Percentiles rank a stretch among this genome's conserved stretches.
Conservation (phyloP, 169 alveolate species). For the Plasmodium cynomolgi region DNA sequence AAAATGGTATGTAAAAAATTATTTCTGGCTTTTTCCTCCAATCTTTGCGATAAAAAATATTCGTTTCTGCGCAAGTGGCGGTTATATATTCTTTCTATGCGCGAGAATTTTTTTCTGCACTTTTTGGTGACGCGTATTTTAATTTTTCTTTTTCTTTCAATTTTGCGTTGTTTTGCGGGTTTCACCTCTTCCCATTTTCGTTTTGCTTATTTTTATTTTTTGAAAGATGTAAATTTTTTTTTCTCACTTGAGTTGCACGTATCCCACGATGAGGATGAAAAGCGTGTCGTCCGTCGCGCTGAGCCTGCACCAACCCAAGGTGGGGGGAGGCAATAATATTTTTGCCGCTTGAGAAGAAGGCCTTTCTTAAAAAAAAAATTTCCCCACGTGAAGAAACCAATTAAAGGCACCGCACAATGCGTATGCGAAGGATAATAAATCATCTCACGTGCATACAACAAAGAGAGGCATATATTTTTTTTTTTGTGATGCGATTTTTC, state of each 20-base stretch:
- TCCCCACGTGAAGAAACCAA: no score
- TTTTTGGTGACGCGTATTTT: neutral
- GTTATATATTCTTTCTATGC: neutral
- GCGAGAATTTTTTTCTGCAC: neutral
- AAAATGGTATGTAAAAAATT: neutral
- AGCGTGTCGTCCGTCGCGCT: neutral
- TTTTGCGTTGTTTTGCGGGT: neutral
- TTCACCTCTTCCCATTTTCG: neutral
- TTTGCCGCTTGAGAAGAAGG: neutral
- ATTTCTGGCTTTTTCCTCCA: neutral
- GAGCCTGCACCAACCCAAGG: neutral
- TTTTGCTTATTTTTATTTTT: neutral
- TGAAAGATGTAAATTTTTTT: neutral
- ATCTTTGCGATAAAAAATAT: neutral
- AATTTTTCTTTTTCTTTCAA: neutral
- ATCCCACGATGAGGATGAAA: neutral
- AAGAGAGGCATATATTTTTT: no score
- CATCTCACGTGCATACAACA: no score
- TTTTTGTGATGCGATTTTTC: no score
- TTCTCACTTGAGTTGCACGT: neutral
- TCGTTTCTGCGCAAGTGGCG: neutral
- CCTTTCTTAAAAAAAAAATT: no score
- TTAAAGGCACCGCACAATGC: no score
- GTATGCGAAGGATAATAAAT: no score
- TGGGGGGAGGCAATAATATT: neutral